Evolutionary conservation across 257 asterid species (phyloP), one percentile per base, ranked within the genome.

Genomic region (Plantago major): DNA sequence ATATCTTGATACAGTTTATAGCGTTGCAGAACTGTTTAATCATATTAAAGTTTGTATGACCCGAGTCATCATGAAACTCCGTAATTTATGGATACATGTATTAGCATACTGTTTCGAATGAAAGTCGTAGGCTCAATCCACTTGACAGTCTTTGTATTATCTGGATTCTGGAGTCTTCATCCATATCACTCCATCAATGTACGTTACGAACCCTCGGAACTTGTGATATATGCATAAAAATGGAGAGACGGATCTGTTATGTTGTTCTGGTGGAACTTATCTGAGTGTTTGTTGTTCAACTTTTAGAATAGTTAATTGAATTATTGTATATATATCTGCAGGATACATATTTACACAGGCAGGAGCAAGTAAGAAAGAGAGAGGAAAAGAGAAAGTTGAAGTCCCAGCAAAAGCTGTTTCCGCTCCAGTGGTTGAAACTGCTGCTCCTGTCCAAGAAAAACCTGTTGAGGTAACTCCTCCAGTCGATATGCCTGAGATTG

Each of bases 321-420:
- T 51, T 38, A 11, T 53, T 65, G 9, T 54, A 17, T 42, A 13
- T 58, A 40, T 71, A 37, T 74, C 69, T 78, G 72, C 83, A 84
- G 93, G 86, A 6, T 84, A 73, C 68, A 67, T 84, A 63, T 87
- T 84, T 65, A 72, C 65, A 26, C 80, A 76, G 74, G 73, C 68
- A 22, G 79, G 74, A 70, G 73, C 84, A 16, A 72, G 79, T 51
- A 82, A 64, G 77, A 82, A 76, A 71, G 78, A 74, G 15, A 62
- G 72, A 59, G 62, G 16, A 13, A 72, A 64, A 68, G 68, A 65
- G 67, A 77, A 69, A 70, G 68, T 16, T 52, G 74, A 64, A 46
- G 70, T 62, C 55, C 74, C 63, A 19, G 71, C 66, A 14, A 65
- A 69, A 71, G 79, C 64, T 57, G 66, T 52, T 16, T 22, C 89